Percentiles rank a stretch among this genome's conserved stretches.
Evolutionary conservation across 441 rosid species (phyloP).

Genomic region (Cnidoscolus chayamansa): DNA sequence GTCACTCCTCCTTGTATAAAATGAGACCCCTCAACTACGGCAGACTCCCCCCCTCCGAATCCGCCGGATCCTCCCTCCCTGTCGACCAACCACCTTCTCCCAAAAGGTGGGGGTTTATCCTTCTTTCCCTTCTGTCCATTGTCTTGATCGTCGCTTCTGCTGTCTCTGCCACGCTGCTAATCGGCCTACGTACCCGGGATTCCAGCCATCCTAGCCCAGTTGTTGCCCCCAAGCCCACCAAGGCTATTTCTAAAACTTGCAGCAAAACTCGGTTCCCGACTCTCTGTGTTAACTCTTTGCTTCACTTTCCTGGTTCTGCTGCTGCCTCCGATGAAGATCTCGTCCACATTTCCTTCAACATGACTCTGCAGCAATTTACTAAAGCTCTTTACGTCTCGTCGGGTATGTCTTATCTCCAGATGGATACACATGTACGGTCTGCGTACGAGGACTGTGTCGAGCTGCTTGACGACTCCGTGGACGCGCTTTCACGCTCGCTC

Average conservation of each 20-base stretch:
- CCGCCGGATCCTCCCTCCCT: constrained; percentile 24
- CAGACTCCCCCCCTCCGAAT: constrained; percentile 46
- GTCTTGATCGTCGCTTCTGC: constrained; percentile 54
- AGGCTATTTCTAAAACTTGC: constrained; percentile 65
- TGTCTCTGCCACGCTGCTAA: constrained; percentile 41
- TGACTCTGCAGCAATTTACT: constrained; percentile 71
- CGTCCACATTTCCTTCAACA: constrained; percentile 85
- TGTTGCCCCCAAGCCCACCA: constrained; percentile 49
- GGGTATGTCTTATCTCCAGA: constrained; percentile 43
- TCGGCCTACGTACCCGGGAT: constrained; percentile 34
- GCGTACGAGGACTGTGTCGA: constrained; percentile 88
- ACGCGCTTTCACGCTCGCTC: constrained; percentile 66
- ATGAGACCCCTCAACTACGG: constrained; percentile 43
- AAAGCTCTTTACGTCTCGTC: constrained; percentile 66
- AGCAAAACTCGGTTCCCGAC: constrained; percentile 52
- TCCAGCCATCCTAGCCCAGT: constrained; percentile 23
- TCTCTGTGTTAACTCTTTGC: constrained; percentile 68
- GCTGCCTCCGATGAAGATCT: constrained; percentile 65
- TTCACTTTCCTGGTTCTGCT: constrained; percentile 59
- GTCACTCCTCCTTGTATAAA: no score
- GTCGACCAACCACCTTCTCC: constrained; percentile 16
- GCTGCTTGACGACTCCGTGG: constrained; percentile 77
- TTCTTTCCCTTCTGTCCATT: constrained; percentile 42
- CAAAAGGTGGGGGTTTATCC: constrained; percentile 38
- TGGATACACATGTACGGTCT: constrained; percentile 59